Evolutionary conservation across 805 yeast genomes (phyloP).

Genomic region (Jamesozyma lodderae): DNA sequence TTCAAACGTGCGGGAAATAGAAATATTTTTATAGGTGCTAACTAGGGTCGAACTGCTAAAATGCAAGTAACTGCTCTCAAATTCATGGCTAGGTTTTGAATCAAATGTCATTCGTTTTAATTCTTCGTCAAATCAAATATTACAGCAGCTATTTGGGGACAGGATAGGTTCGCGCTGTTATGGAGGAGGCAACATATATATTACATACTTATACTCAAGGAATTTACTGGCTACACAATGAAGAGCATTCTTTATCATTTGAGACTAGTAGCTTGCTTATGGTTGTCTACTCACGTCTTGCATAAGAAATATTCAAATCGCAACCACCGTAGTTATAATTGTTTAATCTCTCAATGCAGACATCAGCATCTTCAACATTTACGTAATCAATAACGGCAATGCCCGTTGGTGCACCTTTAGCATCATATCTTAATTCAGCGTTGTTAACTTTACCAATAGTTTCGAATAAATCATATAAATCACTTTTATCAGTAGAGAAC

Average conservation of each 20-base stretch:
- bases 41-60: too few species aligned
- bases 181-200: too few species aligned
- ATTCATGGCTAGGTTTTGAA: too few species aligned
- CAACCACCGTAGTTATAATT: constrained; percentile 82
- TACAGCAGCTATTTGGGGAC: too few species aligned
- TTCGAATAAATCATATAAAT: constrained; percentile 75
- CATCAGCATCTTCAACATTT: constrained; percentile 55
- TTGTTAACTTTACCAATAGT: constrained; percentile 66
- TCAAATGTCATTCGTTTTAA: too few species aligned
- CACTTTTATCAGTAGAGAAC: constrained; percentile 78
- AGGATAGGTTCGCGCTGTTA: too few species aligned
- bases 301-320: constrained; percentile 59
- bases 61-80: too few species aligned
- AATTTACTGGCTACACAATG: not conserved
- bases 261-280: too few species aligned
- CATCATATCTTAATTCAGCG: constrained; percentile 65
- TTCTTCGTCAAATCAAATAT: too few species aligned
- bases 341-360: constrained; percentile 65
- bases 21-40: too few species aligned
- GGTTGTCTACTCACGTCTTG: constrained; percentile 32
- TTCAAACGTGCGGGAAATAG: too few species aligned
- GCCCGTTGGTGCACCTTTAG: constrained; percentile 65
- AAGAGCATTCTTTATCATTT: not conserved
- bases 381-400: constrained; percentile 77
- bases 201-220: not conserved